Evolutionary conservation across 179 eudicot species (phyloP).

Genomic region (Silene coronaria): DNA sequence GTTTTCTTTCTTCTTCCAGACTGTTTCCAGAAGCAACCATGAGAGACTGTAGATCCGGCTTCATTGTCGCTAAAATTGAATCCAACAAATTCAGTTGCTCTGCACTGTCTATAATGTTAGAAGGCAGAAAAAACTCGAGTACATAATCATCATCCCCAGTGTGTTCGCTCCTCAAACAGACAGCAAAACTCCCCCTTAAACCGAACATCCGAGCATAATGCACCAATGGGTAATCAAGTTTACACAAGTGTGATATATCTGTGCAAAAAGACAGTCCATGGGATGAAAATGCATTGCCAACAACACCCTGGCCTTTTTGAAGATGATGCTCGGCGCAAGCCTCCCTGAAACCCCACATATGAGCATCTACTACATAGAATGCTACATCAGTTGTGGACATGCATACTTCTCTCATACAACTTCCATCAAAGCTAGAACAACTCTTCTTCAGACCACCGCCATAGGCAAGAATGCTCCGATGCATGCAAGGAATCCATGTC

Average conservation of each 20-base stretch:
- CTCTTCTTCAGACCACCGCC: slow-evolving; percentile 81
- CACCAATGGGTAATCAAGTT: slow-evolving; percentile 81
- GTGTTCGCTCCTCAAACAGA: slow-evolving; percentile 70
- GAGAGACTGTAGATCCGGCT: slow-evolving; percentile 56
- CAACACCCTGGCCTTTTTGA: slow-evolving; percentile 89
- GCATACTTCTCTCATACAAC: slow-evolving; percentile 84
- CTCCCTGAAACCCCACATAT: slow-evolving; percentile 88
- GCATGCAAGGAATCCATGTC: slow-evolving; percentile 97
- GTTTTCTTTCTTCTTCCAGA: slow-evolving; percentile 58
- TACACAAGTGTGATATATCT: slow-evolving; percentile 62
- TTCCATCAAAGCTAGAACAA: slow-evolving; percentile 92
- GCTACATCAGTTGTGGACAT: slow-evolving; percentile 95
- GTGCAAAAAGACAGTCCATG: slow-evolving; percentile 58
- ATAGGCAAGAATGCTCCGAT: slow-evolving; percentile 68
- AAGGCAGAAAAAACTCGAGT: slow-evolving; percentile 81
- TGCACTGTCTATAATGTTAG: slow-evolving; percentile 29
- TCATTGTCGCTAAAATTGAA: slow-evolving; percentile 57
- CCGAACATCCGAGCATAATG: slow-evolving; percentile 92
- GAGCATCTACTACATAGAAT: slow-evolving; percentile 81
- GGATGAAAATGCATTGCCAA: slow-evolving; percentile 70
- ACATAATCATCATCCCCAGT: slow-evolving; percentile 82
- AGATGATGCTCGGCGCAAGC: slow-evolving; percentile 97
- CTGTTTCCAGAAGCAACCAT: slow-evolving; percentile 67
- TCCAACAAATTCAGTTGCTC: slow-evolving; percentile 57
- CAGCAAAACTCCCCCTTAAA: slow-evolving; percentile 62